Evolutionary conservation across 306 rosid genomes (phyloP), one percentile per base, ranked within the genome.

Genomic region (Vicia villosa): DNA sequence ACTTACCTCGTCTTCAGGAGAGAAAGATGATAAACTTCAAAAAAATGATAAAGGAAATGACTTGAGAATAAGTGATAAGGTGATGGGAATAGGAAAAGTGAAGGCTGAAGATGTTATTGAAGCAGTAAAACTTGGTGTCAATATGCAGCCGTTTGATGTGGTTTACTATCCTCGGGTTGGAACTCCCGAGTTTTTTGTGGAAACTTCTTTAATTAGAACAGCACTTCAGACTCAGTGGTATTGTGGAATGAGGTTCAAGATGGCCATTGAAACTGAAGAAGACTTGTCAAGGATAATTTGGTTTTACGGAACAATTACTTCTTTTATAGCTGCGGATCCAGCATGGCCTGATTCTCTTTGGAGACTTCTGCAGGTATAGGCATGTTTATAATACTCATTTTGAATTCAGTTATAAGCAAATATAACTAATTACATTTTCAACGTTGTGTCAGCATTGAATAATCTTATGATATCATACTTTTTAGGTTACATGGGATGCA

Each of bases 401-500:
- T 30, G 7, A 0, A 30, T 1, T 30, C 34, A 30, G 5, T 30
- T 30, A 30, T 4, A 30, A 30, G 7, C 7, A 30, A 30, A 0
- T 5, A 30, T 30, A 30, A 30, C 34, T 3, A 28, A 28, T 28
- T 28, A 5, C 5, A 46, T 47, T 58, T 47, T 37, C 6, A 19
- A 40, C 19, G 51, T 16, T 10, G 34, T 13, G 20, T 17, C 43
- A 14, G 19, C 24, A 34, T 5, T 42, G 50, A 69, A 55, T 77
- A 7, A 72, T 71, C 15, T 47, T 45, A 22, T 60, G 22, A 73
- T 49, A 19, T 70, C 24, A 40, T 68, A 37, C 45, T 55, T 77
- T 58, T 66, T 74, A 92, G 97, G 96, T 92, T 64, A 70, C 81
- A 57, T 89, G 98, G 98, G 96, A 89, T 63, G 96, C 89, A 40